Evolutionary conservation across 2,329 filamentous ascomycete species (phyloP), one percentile per base, ranked within the genome.

Genomic region (Hirsutella thompsonii): DNA sequence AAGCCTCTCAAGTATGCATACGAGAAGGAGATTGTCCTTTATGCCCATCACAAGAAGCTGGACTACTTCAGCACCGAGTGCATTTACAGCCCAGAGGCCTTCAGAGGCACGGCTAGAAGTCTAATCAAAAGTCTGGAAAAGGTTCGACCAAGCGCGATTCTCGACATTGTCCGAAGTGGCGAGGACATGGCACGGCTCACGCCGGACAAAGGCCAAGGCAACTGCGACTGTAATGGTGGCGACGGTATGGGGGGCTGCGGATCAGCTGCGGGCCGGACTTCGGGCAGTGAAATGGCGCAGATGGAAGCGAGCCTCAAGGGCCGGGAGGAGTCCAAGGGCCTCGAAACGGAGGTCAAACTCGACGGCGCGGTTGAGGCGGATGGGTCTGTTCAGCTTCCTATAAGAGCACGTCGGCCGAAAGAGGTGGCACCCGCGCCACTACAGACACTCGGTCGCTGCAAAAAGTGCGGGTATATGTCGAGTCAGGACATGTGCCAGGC

Each of bases 41-140:
- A 98, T 57, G 92, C 92, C 5, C 86, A 96, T 57, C 88, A 98
- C 67, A 94, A 92, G 63, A 89, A 89, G 60, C 70, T 98, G 47
- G 89, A 96, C 58, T 98, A 98, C 63, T 98, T 98, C 63, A 94
- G 81, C 54, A 98, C 92, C 0, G 92, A 98, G 63, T 98, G 92
- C 68, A 88, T 98, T 45, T 98, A 98, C 67, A 94, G 87, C 41
- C 92, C 92, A 0, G 92, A 98, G 62, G 92, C 92, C 2, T 98
- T 98, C 57, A 75, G 92, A 44, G 92, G 92, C 3, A 94, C 86
- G 49, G 92, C 92, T 2, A 76, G 92, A 47, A 85, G 81, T 20
- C 65, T 98, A 44, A 94, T 98, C 61, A 98, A 98, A 66, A 94
- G 90, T 51, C 67, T 98, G 26, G 92, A 98, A 62, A 83, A 83